Conservation (phyloP, 805 yeast genomes). For the Candida alai region DNA sequence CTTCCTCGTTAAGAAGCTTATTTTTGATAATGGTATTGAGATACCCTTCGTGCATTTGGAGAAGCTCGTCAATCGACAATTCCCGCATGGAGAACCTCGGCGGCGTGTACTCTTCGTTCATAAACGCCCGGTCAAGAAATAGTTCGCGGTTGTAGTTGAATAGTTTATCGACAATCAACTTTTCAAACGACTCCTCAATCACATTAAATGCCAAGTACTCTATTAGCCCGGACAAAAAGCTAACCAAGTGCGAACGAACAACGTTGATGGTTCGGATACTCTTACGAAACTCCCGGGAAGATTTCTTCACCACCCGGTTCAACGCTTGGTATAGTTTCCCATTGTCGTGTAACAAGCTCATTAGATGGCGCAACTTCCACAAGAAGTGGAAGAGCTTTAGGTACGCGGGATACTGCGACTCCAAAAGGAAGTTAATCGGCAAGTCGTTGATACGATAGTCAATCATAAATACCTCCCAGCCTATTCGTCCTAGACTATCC, state of each 20-base stretch:
- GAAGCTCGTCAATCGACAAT: constrained; percentile 49
- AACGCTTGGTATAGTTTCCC: constrained; percentile 25
- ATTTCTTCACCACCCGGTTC: constrained; percentile 14
- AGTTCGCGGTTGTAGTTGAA: constrained; percentile 7
- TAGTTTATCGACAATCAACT: constrained; percentile 15
- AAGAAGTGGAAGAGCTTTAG: constrained; percentile 79
- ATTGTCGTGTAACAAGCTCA: constrained; percentile 42
- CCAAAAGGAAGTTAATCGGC: constrained; percentile 44
- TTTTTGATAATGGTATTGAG: constrained; percentile 25
- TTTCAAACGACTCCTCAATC: constrained; percentile 38
- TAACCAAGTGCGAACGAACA: constrained; percentile 35
- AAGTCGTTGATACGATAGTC: constrained; percentile 64
- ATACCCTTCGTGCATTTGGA: constrained; percentile 29
- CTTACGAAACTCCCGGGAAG: constrained; percentile 25
- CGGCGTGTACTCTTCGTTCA: not conserved
- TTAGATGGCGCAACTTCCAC: constrained; percentile 71
- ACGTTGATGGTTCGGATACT: constrained; percentile 33
- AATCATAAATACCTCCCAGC: constrained; percentile 91
- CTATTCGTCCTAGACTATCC: constrained; percentile 60
- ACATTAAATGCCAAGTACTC: constrained; percentile 44
- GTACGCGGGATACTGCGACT: constrained; percentile 36
- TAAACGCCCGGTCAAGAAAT: constrained; percentile 4
- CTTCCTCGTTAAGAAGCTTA: constrained; percentile 30
- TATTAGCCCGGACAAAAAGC: constrained; percentile 39
- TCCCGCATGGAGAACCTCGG: constrained; percentile 18